These are phyloP conservation scores for Tuber indicum DNA, from an alignment of 495 filamentous ascomycete species.

Conservation along the genomic window DNA sequence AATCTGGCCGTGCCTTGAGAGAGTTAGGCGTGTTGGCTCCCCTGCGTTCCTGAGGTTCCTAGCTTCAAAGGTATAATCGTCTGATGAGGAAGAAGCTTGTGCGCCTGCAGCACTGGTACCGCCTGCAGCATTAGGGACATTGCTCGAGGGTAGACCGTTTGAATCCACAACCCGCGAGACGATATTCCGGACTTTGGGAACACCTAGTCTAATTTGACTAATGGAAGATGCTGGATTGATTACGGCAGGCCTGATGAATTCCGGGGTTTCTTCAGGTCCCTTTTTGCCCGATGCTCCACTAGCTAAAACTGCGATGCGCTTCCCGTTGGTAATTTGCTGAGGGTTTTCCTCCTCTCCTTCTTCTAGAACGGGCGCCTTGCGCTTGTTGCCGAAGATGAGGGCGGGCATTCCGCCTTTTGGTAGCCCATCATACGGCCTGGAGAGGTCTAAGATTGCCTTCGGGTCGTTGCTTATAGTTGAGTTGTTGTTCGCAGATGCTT, in stretches of 20 bases:
- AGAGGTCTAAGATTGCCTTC: conserved; percentile 80
- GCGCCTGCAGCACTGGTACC: conserved; percentile 46
- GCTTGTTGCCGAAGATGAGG: conserved; percentile 86
- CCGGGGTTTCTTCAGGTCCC: conserved; percentile 67
- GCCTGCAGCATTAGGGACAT: conserved; percentile 34
- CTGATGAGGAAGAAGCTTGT: conserved; percentile 45
- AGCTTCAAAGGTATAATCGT: conserved; percentile 65
- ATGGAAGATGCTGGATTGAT: conserved; percentile 69
- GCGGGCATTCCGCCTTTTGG: conserved; percentile 81
- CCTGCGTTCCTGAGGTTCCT: conserved; percentile 60
- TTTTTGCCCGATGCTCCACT: conserved; percentile 59
- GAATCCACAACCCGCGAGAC: conserved; percentile 63
- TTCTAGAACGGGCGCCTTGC: conserved; percentile 66
- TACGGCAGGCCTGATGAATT: conserved; percentile 81
- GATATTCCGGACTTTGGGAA: conserved; percentile 76
- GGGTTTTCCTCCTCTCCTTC: conserved; percentile 60
- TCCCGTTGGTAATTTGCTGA: conserved; percentile 59
- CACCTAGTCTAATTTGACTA: conserved; percentile 80
- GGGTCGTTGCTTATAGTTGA: conserved; percentile 61
- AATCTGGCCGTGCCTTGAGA: conserved; percentile 71
- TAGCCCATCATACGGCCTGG: conserved; percentile 88
- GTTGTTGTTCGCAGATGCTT: conserved; percentile 52
- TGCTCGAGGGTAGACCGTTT: conserved; percentile 38
- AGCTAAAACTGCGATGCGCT: conserved; percentile 39
- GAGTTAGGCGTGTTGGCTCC: conserved; percentile 75